A percentile compares a stretch with the other conserved stretches of the same genome.
phyloP scores from a whole-genome alignment of 2,329 filamentous ascomycete genomes.

The Xylariomycetidae sp. region DNA sequence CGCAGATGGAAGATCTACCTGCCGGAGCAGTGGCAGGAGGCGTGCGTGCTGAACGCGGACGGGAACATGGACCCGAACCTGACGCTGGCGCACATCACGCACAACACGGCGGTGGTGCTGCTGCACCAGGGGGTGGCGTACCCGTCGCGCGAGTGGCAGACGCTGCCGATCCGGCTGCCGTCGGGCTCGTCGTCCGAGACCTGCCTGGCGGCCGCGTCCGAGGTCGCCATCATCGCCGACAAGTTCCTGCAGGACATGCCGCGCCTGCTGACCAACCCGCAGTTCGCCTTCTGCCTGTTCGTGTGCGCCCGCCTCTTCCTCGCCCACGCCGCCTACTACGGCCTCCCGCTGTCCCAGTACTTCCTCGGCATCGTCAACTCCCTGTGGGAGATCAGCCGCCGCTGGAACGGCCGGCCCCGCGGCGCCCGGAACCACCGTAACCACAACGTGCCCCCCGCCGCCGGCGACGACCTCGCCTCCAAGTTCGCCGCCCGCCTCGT shows the following conservation, averaged over 20 bases:
- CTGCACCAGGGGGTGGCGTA: constrained; percentile 44
- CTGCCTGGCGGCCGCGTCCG: constrained; percentile 37
- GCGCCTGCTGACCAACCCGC: constrained; percentile 24
- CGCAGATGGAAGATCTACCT: constrained; percentile 21
- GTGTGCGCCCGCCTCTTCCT: constrained; percentile 38
- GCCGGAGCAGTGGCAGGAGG: constrained; percentile 32
- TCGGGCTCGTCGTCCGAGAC: constrained; percentile 42
- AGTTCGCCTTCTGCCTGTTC: constrained; percentile 41
- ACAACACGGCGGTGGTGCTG: constrained; percentile 44
- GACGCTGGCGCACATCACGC: constrained; percentile 41
- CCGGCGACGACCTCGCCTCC: constrained; percentile 31
- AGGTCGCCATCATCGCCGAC: constrained; percentile 38
- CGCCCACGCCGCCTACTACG: constrained; percentile 28
- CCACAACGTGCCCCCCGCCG: too few species aligned
- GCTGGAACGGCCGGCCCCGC: constrained; percentile 28
- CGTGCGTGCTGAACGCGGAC: constrained; percentile 23
- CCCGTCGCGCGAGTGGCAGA: constrained; percentile 26
- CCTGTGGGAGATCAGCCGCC: constrained; percentile 29
- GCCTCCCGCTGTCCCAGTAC: constrained; percentile 19
- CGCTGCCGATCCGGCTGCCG: constrained; percentile 31
- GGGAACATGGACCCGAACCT: constrained; percentile 42
- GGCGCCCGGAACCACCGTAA: constrained; percentile 5
- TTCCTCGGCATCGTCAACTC: constrained; percentile 29
- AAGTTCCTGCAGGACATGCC: constrained; percentile 40
- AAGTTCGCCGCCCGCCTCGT: constrained; percentile 28